These are phyloP conservation scores for Aspergillus arachidicola DNA, from an alignment of 2,329 filamentous ascomycete species.

Conservation along the genomic window DNA sequence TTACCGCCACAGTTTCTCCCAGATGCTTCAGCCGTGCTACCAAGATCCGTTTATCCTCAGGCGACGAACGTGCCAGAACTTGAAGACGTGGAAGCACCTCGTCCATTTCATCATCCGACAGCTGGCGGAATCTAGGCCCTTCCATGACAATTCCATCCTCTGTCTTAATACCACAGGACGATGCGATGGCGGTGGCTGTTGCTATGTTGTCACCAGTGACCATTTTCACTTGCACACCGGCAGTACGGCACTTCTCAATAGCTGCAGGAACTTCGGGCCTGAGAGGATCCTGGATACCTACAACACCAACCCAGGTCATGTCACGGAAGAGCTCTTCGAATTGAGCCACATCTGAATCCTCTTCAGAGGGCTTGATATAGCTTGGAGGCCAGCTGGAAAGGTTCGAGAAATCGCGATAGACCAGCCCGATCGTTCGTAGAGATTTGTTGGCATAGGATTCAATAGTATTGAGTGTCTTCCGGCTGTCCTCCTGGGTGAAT, in stretches of 20 bases:
- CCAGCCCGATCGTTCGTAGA: conserved; percentile 72
- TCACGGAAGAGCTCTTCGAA: conserved; percentile 71
- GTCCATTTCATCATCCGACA: conserved; percentile 62
- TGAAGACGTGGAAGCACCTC: conserved; percentile 61
- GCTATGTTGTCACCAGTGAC: conserved; percentile 72
- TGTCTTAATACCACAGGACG: conserved; percentile 69
- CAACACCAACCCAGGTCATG: conserved; percentile 73
- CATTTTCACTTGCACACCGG: conserved; percentile 73
- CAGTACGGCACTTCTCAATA: conserved; percentile 66
- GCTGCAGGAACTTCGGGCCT: conserved; percentile 68
- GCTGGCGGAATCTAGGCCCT: conserved; percentile 66
- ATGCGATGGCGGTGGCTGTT: conserved; percentile 73
- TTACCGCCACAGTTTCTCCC: conserved; percentile 64
- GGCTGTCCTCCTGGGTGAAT: conserved; percentile 30
- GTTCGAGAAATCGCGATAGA: conserved; percentile 73
- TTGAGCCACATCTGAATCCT: conserved; percentile 63
- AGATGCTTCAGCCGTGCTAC: conserved; percentile 64
- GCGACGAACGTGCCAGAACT: conserved; percentile 66
- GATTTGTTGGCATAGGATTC: conserved; percentile 56
- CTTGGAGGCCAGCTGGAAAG: conserved; percentile 69
- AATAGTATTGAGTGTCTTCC: conserved; percentile 37
- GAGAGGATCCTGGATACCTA: conserved; percentile 76
- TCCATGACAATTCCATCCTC: conserved; percentile 67
- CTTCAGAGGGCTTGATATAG: conserved; percentile 58
- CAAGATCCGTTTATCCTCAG: conserved; percentile 68